Base-by-base conservation (phyloP, 768 basidiomycete species). In the Tulasnella sp. region DNA sequence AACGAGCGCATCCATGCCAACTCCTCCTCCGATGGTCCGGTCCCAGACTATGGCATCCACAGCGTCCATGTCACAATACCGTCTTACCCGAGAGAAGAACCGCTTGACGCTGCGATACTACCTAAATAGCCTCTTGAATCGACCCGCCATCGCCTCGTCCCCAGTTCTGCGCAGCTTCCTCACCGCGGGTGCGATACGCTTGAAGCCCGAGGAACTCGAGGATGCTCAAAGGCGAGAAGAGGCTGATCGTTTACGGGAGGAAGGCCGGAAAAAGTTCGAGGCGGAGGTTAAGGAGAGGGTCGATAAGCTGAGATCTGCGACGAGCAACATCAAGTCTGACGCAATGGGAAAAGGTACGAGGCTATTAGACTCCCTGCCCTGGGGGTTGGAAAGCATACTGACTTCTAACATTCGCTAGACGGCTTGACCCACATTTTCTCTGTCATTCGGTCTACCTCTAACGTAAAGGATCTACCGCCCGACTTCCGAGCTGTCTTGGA, bases 41-140 rank as follows among this genome's bases (percentile, higher is more conserved):
- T 69, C 62, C 37, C 42, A 66, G 39, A 32, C 52, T 14, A 41
- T 39, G 42, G 19, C 72, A 26, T 42, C 75, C 19, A 71, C 71
- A 3, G 9, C 52, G n/a, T 71, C 65, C 64, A 17, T 74, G 66
- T 76, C 39, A 32, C 63, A 79, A 3, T 77, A 78, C 3, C 87
- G 88, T 39, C 84, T 96, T 26, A 84, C 93, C 1, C 84, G 97
- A 32, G 97, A 99, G 79, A 96, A 95, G 85, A 99, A 99, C 77
- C 84, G 97, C 16, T 83, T 99, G 4, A 98, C 97, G 0, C 86
- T 99, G 19, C 88, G 97, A 22, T 89, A 94, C 0, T 98, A 98
- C 80, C 85, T 99, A n/a, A 90, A 92, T 75, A 80, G 87, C 0
- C 82, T 99, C 35, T 83, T 98, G 70, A 80, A 86, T 29, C 87